Evolutionary conservation across 2,329 filamentous ascomycete species (phyloP).

Genomic region (Trichoderma gracile): DNA sequence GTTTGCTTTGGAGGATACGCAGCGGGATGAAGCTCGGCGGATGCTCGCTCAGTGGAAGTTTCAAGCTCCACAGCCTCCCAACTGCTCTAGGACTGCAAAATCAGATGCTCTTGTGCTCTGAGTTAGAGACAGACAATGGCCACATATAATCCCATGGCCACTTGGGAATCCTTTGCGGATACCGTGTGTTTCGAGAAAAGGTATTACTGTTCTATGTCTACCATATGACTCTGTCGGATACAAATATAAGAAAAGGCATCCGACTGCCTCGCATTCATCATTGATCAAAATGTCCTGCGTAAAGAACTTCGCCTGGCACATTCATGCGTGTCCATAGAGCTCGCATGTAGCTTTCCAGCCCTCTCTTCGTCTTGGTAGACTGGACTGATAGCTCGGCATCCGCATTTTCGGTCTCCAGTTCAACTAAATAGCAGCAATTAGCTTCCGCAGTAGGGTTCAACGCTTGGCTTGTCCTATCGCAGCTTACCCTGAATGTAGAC

Average conservation of each 20-base stretch:
- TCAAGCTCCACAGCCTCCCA: neutral
- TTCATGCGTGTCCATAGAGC: constrained; percentile 51
- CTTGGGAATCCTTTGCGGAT: too few relatives aligned
- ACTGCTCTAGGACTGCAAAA: neutral
- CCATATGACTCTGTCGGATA: neutral
- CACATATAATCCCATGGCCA: too few relatives aligned
- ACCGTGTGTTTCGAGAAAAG: neutral
- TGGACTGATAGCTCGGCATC: constrained; percentile 38
- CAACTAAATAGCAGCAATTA: constrained; percentile 34
- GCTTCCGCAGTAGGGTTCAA: neutral
- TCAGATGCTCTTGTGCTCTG: neutral
- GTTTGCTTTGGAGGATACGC: constrained; percentile 18
- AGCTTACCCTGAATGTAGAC: constrained; percentile 58
- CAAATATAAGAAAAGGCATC: neutral
- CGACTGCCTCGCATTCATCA: neutral
- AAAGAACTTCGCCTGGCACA: constrained; percentile 44
- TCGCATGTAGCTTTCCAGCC: constrained; percentile 39
- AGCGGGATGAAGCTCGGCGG: constrained; percentile 6
- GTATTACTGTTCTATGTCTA: neutral
- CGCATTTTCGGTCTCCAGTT: constrained; percentile 45
- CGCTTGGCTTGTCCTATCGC: too few relatives aligned
- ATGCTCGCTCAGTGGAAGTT: neutral
- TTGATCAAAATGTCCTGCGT: constrained; percentile 47
- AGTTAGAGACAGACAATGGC: neutral
- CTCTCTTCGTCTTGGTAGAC: constrained; percentile 32